Base-by-base conservation (phyloP, 768 basidiomycete species). In the Leucosporidium creatinivorum region DNA sequence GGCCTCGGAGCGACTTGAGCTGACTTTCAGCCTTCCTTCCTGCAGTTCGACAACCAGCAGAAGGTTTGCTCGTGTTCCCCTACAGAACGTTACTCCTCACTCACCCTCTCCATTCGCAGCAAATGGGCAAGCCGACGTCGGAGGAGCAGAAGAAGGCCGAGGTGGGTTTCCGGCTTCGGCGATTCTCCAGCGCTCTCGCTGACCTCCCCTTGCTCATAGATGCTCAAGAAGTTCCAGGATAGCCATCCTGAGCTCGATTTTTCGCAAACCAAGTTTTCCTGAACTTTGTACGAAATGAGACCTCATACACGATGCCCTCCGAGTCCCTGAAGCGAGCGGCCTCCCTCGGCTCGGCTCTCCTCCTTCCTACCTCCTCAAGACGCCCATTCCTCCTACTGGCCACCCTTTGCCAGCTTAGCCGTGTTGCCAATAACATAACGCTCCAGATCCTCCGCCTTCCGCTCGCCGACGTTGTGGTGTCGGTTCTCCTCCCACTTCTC, bases 191-290 rank as follows among this genome's bases (percentile, higher is more conserved):
- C 19, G 33, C 57, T 36, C 7, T 23, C 36, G 31, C 31, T 17
- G 21, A 13, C n/a, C 44, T 30, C 25, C 17, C 17, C 19, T 33
- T 4, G 5, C 33, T 23, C 48, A 47, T 68, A 93, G 87, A 86
- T 89, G 55, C 80, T 98, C 65, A 85, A 86, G 79, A 93, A 88
- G 78, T 96, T 97, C 80, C 89, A 93, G 80, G 85, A 81, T 1
- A 84, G 85, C 49, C 93, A 97, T 78, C 93, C 93, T 0, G 93
- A 97, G 78, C 82, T 97, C 75, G 93, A 97, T 78, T 93, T 97
- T 77, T 89, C 89, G 31, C 87, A 93, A 19, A 60, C 59, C 7
- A 60, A 48, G 18, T 60, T 60, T 15, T 47, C 59, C 2, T 60
- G n/a, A 44, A 13, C 15, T 6, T 44, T 44, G 39, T 13, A 10